A percentile compares a stretch with the other conserved stretches of the same genome.
phyloP scores from a whole-genome alignment of 768 basidiomycete species.

The Boletus insuetus region DNA sequence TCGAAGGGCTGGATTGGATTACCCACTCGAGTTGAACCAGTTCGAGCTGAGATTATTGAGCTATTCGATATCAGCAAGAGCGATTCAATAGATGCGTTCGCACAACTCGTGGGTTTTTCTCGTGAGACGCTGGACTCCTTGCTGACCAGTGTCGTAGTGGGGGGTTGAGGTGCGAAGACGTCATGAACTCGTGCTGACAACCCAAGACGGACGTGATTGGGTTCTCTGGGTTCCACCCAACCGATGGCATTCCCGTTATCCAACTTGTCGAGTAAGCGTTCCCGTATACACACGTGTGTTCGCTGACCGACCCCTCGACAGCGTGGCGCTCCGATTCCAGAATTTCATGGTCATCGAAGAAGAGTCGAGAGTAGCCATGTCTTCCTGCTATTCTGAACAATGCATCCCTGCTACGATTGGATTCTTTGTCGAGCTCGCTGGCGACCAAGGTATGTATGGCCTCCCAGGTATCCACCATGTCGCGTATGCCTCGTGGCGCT shows the following conservation, averaged over 20 bases:
- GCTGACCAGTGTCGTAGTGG: constrained; percentile 5
- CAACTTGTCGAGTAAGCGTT: constrained; percentile 11
- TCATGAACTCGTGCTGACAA: too few relatives aligned
- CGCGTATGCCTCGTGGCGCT: not conserved
- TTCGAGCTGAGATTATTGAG: constrained; percentile 12
- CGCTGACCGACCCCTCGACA: not conserved
- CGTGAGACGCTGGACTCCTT: not conserved
- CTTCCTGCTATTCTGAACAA: not conserved
- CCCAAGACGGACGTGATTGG: constrained; percentile 23
- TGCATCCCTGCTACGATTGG: constrained; percentile 5
- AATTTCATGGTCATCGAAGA: constrained; percentile 12
- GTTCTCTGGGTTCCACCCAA: constrained; percentile 17
- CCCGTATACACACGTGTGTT: not conserved
- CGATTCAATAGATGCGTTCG: not conserved
- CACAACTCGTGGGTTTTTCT: not conserved
- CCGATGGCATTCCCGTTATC: constrained; percentile 17
- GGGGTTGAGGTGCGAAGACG: too few relatives aligned
- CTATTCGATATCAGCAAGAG: constrained; percentile 12
- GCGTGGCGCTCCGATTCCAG: constrained; percentile 5
- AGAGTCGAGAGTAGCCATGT: constrained; percentile 8
- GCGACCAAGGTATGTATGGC: not conserved
- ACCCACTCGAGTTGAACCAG: constrained; percentile 4
- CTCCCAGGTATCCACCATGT: not conserved
- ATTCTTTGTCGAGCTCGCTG: constrained; percentile 16
- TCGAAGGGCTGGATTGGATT: constrained; percentile 5